Evolutionary conservation across 495 filamentous ascomycete genomes (phyloP), one percentile per base, ranked within the genome.

Genomic region (Diplogelasinospora grovesii): DNA sequence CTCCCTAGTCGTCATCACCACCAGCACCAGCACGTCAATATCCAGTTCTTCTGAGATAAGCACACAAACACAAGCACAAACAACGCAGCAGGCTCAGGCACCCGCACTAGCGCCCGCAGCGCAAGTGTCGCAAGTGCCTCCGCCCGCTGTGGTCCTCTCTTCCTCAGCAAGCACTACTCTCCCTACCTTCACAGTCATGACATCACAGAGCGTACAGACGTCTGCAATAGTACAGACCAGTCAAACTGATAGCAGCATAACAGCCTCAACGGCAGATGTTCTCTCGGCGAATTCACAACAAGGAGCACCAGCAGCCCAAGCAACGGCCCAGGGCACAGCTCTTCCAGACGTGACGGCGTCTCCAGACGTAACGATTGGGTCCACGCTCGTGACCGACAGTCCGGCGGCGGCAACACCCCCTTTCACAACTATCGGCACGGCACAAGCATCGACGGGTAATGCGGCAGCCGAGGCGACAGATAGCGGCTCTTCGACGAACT

Each of bases 211-310:
- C 46, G 39, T 22, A 41, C 19, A 24, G 37, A 28, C 44, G 44
- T 50, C 60, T 40, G 39, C 22, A 36, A 22, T 43, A 31, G n/a
- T 25, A 25, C 42, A 49, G 47, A 57, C 34, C 54, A 63, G 49
- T 57, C 48, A 48, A 48, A 41, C 60, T 59, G 55, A 63, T 57
- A 47, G 19, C 55, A 50, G 38, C 50, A 36, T 48, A 46, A 50
- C 50, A 60, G 54, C 58, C 34, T 43, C 49, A 11, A 22, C 56
- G 19, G 41, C 44, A 46, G 47, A 48, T 28, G 26, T 37, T 38
- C 21, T 21, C n/a, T n/a, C n/a, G 35, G 40, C 42, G 28, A 36
- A 28, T 25, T n/a, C n/a, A 15, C 21, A 32, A 5, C 2, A 24
- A 7, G 13, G 15, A 33, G 20, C 53, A 23, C 43, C 41, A 21